Evolutionary conservation across 2,329 filamentous ascomycete species (phyloP).

Genomic region (Lasiodiplodia sp.): DNA sequence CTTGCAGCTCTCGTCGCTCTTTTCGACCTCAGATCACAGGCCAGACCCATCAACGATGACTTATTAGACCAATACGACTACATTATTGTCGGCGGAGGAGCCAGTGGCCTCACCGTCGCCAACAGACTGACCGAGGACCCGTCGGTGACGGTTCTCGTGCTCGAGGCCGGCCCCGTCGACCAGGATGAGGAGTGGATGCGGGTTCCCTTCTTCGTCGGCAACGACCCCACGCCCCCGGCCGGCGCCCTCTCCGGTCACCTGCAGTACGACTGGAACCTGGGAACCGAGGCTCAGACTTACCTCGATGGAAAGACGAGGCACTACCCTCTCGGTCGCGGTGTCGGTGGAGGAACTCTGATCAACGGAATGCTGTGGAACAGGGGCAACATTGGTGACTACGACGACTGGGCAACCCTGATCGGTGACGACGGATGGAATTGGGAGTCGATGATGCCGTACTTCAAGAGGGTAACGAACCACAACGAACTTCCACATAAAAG

Average conservation of each 20-base stretch:
- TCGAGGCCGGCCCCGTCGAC: constrained; percentile 41
- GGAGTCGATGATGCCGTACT: constrained; percentile 40
- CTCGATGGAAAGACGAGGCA: constrained; percentile 25
- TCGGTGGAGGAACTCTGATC: constrained; percentile 33
- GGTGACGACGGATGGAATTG: constrained; percentile 38
- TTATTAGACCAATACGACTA: constrained; percentile 25
- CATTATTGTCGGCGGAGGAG: constrained; percentile 29
- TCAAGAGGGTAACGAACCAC: constrained; percentile 38
- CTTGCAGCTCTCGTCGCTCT: not conserved
- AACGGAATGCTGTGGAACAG: constrained; percentile 32
- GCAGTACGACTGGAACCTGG: constrained; percentile 43
- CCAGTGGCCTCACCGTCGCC: constrained; percentile 34
- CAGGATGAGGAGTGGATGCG: constrained; percentile 34
- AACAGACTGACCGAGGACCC: constrained; percentile 41
- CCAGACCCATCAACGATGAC: constrained; percentile 21
- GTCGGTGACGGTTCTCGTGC: constrained; percentile 38
- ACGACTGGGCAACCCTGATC: constrained; percentile 31
- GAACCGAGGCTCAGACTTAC: constrained; percentile 39
- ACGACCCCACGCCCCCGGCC: constrained; percentile 35
- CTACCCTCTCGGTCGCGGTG: constrained; percentile 30
- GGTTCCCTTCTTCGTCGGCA: constrained; percentile 26
- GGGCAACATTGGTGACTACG: constrained; percentile 31
- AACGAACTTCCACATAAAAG: not conserved
- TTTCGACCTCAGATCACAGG: not conserved
- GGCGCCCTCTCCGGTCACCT: constrained; percentile 39